Conservation (phyloP, 208 protist genomes). For the Leishmania arabica region DNA sequence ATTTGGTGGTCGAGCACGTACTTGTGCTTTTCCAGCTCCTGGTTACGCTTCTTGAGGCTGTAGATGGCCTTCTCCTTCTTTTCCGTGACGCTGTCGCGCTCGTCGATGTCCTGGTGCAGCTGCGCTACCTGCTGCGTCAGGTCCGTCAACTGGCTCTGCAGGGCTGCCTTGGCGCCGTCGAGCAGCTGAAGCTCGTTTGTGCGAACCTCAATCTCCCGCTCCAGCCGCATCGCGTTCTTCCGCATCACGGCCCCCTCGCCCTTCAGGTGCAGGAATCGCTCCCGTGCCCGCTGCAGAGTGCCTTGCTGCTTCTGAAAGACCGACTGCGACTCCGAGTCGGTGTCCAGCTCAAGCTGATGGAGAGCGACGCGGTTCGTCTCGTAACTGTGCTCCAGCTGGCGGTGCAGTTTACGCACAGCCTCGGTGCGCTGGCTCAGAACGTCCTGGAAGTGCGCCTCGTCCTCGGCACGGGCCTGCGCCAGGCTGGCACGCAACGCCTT, state of each 20-base stretch:
- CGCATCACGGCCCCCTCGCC: conserved; percentile 95
- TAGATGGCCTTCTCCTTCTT: conserved; percentile 97
- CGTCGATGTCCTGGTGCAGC: conserved; percentile 92
- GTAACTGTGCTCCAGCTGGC: conserved; percentile 66
- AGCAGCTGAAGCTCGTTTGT: conserved; percentile 73
- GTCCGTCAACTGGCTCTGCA: conserved; percentile 79
- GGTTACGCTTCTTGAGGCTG: conserved; percentile 97
- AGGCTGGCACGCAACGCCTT: conserved; percentile 39
- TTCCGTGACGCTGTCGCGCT: conserved; percentile 93
- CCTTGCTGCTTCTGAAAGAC: conserved; percentile 77
- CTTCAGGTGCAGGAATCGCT: conserved; percentile 93
- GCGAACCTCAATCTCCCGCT: conserved; percentile 92
- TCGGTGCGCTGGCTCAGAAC: conserved; percentile 66
- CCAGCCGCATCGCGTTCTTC: conserved; percentile 90
- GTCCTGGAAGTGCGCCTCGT: conserved; percentile 85
- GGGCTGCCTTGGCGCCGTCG: conserved; percentile 70
- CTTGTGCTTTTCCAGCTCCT: conserved; percentile 98
- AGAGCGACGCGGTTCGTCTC: conserved; percentile 87
- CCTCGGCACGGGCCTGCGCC: conserved; percentile 42
- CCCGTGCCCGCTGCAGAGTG: conserved; percentile 74
- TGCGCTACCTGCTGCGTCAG: conserved; percentile 89
- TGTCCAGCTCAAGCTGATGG: conserved; percentile 94
- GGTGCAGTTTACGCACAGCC: conserved; percentile 57
- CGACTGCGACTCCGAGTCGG: conserved; percentile 91
- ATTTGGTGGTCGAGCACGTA: conserved; percentile 99